A percentile compares a stretch with the other conserved stretches of the same genome.
phyloP scores from a whole-genome alignment of 495 filamentous ascomycete species.

The Monascus purpureus region DNA sequence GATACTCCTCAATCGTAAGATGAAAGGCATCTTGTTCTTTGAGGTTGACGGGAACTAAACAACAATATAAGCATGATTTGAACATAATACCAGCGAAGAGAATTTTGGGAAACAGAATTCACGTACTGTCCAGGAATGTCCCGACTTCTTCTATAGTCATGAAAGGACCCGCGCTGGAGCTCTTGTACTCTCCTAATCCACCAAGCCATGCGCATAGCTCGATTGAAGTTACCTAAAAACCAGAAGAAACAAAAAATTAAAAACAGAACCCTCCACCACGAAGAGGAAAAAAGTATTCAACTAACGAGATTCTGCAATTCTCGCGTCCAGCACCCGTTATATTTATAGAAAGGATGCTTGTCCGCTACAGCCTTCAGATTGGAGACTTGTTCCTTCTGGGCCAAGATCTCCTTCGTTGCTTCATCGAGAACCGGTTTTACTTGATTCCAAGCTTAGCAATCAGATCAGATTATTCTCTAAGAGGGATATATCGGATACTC shows the following conservation, averaged over 20 bases:
- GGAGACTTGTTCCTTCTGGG: slow-evolving; percentile 28
- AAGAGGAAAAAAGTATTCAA: no score
- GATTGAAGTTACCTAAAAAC: slow-evolving; percentile 50
- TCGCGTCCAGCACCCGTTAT: slow-evolving; percentile 73
- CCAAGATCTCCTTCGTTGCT: slow-evolving; percentile 24
- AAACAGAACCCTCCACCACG: no score
- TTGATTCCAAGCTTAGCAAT: slow-evolving; percentile 7
- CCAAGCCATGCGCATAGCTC: slow-evolving; percentile 69
- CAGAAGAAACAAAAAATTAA: no score
- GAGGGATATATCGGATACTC: no score
- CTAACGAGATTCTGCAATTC: slow-evolving; percentile 68
- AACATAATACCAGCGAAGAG: slow-evolving; percentile 1
- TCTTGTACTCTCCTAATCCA: slow-evolving; percentile 36
- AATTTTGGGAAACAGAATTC: not conserved
- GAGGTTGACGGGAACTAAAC: slow-evolving; percentile 81
- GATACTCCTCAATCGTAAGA: slow-evolving; percentile 91
- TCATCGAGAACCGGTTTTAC: slow-evolving; percentile 32
- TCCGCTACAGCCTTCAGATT: slow-evolving; percentile 57
- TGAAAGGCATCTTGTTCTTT: slow-evolving; percentile 87
- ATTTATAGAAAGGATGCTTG: slow-evolving; percentile 88
- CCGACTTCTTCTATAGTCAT: slow-evolving; percentile 83
- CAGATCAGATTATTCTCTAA: no score
- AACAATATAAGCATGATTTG: slow-evolving; percentile 2
- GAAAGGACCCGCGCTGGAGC: slow-evolving; percentile 33
- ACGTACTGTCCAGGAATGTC: slow-evolving; percentile 53